phyloP scores from a whole-genome alignment of 2,329 filamentous ascomycete genomes.

The Diaporthe vexans region DNA sequence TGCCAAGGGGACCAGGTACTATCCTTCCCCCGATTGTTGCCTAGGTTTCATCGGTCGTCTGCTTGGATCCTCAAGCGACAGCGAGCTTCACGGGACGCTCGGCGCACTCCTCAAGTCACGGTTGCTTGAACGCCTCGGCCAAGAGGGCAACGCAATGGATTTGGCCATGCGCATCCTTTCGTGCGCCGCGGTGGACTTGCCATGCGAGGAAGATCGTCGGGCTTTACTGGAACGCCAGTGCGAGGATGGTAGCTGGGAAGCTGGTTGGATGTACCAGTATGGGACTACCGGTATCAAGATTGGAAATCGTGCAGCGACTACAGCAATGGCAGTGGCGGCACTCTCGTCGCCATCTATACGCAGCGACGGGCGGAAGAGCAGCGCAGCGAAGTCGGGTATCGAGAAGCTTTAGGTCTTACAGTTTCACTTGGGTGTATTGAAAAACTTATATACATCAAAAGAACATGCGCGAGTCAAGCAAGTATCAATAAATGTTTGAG shows the following conservation, averaged over 20 bases:
- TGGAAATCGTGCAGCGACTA: conserved; percentile 42
- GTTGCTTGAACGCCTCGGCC: not conserved
- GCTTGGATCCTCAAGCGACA: too few species aligned
- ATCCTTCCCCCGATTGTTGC: too few species aligned
- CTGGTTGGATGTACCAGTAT: conserved; percentile 44
- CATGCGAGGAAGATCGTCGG: conserved; percentile 37
- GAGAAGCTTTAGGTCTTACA: not conserved
- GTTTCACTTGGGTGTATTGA: not conserved
- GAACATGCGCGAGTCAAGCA: too few species aligned
- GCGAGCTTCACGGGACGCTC: too few species aligned
- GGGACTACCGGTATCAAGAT: conserved; percentile 42
- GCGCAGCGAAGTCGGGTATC: not conserved
- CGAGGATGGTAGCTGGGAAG: conserved; percentile 53
- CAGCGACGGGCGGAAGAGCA: not conserved
- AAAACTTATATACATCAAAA: not conserved
- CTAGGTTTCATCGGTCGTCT: too few species aligned
- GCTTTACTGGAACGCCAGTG: conserved; percentile 48
- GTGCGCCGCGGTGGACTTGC: conserved; percentile 36
- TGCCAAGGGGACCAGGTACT: conserved; percentile 48
- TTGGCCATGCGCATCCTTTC: not conserved
- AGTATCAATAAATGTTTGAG: too few species aligned
- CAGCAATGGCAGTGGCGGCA: conserved; percentile 42
- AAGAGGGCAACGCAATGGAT: not conserved
- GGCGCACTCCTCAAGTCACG: too few species aligned
- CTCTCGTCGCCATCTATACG: conserved; percentile 10